These are phyloP conservation scores for Psilocybe subaeruginosa DNA, from an alignment of 768 basidiomycete genomes.

Conservation along the genomic window DNA sequence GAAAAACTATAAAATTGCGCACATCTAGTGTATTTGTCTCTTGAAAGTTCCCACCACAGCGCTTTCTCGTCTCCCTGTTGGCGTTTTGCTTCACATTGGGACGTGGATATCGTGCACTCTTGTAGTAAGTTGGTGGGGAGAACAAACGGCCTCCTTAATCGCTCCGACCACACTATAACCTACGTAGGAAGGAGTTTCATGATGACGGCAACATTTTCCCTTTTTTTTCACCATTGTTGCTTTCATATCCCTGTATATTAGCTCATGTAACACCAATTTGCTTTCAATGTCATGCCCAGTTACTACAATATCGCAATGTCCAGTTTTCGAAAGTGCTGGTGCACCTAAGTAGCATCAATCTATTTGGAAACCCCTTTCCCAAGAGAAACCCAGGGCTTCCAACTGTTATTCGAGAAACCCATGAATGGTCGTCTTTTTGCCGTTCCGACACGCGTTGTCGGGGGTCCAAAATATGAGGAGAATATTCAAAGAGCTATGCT, in stretches of 20 bases:
- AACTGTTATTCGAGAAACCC: no score
- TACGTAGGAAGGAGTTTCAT: slow-evolving; percentile 89
- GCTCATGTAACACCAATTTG: no score
- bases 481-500: no score
- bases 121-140: slow-evolving; percentile 45
- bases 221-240: slow-evolving; percentile 4
- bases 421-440: no score
- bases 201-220: slow-evolving; percentile 62
- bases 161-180: slow-evolving; percentile 67
- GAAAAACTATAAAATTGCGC: slow-evolving; percentile 8
- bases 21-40: slow-evolving; percentile 16
- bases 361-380: no score
- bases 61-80: slow-evolving; percentile 48
- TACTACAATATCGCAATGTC: no score
- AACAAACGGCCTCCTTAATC: slow-evolving; percentile 76
- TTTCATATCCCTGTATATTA: background rate
- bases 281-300: no score
- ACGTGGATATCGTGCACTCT: slow-evolving; percentile 41
- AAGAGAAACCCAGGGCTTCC: no score
- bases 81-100: slow-evolving; percentile 66
- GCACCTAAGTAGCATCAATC: no score
- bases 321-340: no score
- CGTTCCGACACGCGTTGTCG: no score
- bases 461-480: no score
- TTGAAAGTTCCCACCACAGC: slow-evolving; percentile 43